These are phyloP conservation scores for Sphagnum magellanicum DNA, from an alignment of 228 moss, liverwort and hornwort genomes.

Conservation along the genomic window DNA sequence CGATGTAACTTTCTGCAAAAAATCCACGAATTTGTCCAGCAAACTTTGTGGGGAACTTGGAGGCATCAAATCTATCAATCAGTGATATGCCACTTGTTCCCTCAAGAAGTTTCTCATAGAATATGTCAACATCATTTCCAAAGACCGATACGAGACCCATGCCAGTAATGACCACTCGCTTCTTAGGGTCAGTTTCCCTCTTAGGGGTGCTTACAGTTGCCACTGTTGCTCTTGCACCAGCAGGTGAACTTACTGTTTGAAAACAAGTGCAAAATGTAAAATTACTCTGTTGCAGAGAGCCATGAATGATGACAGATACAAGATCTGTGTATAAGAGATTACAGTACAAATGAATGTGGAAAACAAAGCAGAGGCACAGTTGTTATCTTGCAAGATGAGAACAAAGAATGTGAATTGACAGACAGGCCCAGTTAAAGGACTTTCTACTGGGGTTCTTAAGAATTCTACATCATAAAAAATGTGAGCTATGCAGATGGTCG, in stretches of 20 bases:
- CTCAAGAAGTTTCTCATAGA: constrained; percentile 77
- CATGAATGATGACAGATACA: too few species aligned
- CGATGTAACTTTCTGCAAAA: constrained; percentile 59
- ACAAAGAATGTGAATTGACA: too few species aligned
- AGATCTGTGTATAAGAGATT: too few species aligned
- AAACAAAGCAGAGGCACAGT: too few species aligned
- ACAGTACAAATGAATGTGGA: too few species aligned
- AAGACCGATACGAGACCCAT: constrained; percentile 96
- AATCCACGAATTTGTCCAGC: constrained; percentile 88
- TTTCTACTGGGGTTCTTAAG: too few species aligned
- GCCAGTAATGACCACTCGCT: constrained; percentile 93
- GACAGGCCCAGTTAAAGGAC: too few species aligned
- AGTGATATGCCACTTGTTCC: constrained; percentile 86
- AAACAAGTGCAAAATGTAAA: neutral
- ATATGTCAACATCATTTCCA: constrained; percentile 77
- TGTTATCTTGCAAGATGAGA: too few species aligned
- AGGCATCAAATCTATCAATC: constrained; percentile 88
- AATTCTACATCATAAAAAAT: too few species aligned
- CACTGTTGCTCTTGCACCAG: constrained; percentile 30
- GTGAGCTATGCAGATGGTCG: too few species aligned
- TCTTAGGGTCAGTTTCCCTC: constrained; percentile 78
- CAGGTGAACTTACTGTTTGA: neutral
- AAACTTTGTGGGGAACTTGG: constrained; percentile 85
- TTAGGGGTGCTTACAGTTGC: constrained; percentile 36
- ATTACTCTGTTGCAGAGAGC: too few species aligned